phyloP scores from a whole-genome alignment of 2,329 filamentous ascomycete species.

The Plectosphaerella plurivora region DNA sequence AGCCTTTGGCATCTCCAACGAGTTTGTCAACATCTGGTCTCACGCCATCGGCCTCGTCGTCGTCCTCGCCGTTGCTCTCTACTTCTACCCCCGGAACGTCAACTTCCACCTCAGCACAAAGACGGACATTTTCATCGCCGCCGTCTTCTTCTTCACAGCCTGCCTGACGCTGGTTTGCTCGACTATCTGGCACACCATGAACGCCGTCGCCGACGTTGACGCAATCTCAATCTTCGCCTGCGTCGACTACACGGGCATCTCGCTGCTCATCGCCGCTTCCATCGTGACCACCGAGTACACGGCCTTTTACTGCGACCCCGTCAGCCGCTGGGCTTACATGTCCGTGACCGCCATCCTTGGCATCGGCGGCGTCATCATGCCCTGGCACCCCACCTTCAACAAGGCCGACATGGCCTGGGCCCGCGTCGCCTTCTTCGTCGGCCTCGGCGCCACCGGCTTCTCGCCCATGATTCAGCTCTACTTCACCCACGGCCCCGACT shows the following conservation, averaged over 20 bases:
- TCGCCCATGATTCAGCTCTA: conserved; percentile 82
- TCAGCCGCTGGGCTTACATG: conserved; percentile 85
- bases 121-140: conserved; percentile 84
- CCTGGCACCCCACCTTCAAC: conserved; percentile 96
- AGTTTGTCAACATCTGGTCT: conserved; percentile 97
- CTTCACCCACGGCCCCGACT: conserved; percentile 69
- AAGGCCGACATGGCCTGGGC: conserved; percentile 87
- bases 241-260: conserved; percentile 97
- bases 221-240: conserved; percentile 94
- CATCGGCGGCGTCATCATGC: conserved; percentile 81
- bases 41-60: conserved; percentile 86
- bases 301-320: conserved; percentile 94
- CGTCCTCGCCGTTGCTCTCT: conserved; percentile 84
- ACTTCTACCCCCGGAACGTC: conserved; percentile 85
- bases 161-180: conserved; percentile 94
- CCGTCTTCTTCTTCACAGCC: conserved; percentile 92
- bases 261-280: conserved; percentile 85
- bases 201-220: conserved; percentile 83
- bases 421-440: conserved; percentile 86
- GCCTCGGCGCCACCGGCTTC: conserved; percentile 82
- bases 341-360: conserved; percentile 74
- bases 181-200: conserved; percentile 98
- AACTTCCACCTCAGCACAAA: conserved; percentile 87
- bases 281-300: conserved; percentile 99
- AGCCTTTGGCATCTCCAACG: conserved; percentile 81